Evolutionary conservation across 306 rosid species (phyloP).

Genomic region (Urtica urens): DNA sequence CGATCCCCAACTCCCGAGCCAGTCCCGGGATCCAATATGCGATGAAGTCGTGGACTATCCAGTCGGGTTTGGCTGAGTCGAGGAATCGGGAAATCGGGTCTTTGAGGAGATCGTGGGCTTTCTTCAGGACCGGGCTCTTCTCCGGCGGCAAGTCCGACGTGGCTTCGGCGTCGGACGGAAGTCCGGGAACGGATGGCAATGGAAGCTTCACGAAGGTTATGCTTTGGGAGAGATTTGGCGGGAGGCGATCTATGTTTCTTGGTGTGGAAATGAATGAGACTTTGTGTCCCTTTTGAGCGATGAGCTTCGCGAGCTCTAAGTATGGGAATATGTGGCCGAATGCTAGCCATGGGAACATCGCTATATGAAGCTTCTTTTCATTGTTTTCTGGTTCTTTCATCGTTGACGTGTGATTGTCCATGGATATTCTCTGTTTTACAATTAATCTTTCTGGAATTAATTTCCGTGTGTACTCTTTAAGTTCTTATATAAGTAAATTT

Average conservation of each 20-base stretch:
- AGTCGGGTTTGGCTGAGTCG: slow-evolving; percentile 4
- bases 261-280: slow-evolving; percentile 6
- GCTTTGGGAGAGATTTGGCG: slow-evolving; percentile 15
- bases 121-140: slow-evolving; percentile 5
- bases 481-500: too few relatives aligned
- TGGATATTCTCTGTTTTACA: too few relatives aligned
- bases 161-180: slow-evolving; percentile 15
- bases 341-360: slow-evolving; percentile 29
- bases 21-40: slow-evolving; percentile 9
- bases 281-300: slow-evolving; percentile 36
- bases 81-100: slow-evolving; percentile 10
- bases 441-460: too few relatives aligned
- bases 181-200: slow-evolving; percentile 23
- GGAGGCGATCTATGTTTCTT: slow-evolving; percentile 35
- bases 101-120: slow-evolving; percentile 15
- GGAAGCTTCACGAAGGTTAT: slow-evolving; percentile 27
- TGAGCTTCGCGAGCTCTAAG: slow-evolving; percentile 36
- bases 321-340: slow-evolving; percentile 23
- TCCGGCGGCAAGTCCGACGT: slow-evolving; percentile 8
- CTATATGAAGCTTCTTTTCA: too few relatives aligned
- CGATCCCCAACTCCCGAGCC: background rate
- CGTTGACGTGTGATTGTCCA: too few relatives aligned
- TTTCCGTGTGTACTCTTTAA: too few relatives aligned
- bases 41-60: slow-evolving; percentile 15
- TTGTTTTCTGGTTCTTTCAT: too few relatives aligned